Evolutionary conservation across 164 flowering plant genomes (phyloP).

Genomic region (Sedum album): DNA sequence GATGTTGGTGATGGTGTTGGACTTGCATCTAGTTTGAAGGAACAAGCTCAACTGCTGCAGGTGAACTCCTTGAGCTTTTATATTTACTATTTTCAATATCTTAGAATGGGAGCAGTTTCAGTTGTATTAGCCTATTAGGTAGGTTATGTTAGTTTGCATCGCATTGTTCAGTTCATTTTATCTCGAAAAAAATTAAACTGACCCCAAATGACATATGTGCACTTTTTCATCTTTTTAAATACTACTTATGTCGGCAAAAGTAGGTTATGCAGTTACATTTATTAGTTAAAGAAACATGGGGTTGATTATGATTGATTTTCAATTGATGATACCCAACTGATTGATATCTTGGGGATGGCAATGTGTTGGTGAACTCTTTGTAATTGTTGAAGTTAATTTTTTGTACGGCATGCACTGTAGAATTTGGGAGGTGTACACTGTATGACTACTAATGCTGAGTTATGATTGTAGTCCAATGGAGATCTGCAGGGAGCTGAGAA

Average conservation of each 20-base stretch:
- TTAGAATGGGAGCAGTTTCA: neutral
- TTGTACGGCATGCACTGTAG: neutral
- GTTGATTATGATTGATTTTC: neutral
- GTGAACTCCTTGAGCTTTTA: no score
- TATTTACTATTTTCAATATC: neutral
- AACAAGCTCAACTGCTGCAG: constrained; percentile 34
- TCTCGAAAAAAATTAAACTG: no score
- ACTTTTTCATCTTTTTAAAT: no score
- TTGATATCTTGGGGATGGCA: neutral
- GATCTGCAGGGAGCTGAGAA: constrained; percentile 49
- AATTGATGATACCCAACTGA: no score
- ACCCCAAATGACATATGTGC: no score
- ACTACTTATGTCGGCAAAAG: no score
- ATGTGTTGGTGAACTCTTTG: neutral
- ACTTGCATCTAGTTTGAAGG: constrained; percentile 21
- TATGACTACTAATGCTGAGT: neutral
- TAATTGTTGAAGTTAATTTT: neutral
- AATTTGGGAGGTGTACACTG: neutral
- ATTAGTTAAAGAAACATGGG: neutral
- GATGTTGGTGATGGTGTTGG: constrained; percentile 20
- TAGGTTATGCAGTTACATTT: no score
- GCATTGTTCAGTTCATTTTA: no score
- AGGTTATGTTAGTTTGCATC: neutral
- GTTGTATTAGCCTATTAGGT: neutral
- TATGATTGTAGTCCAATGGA: constrained; percentile 33